Percentiles rank a stretch among this genome's conserved stretches.
These are phyloP conservation scores for Pseudocercospora fijiensis DNA, from an alignment of 2,329 filamentous ascomycete species.

Conservation along the genomic window DNA sequence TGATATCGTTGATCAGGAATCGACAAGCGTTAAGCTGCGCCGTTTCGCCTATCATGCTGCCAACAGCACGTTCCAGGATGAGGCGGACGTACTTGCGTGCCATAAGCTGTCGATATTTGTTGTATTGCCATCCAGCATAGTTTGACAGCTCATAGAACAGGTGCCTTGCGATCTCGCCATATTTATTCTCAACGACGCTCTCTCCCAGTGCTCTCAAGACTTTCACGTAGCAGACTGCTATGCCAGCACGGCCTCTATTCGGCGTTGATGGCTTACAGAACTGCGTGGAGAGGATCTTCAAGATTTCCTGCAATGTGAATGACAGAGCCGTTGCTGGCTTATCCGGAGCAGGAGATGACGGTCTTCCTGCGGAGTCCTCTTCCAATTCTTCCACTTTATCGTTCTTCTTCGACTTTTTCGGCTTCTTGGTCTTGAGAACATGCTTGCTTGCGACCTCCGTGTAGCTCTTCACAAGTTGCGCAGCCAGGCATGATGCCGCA, in stretches of 20 bases:
- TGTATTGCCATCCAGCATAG: conserved; percentile 71
- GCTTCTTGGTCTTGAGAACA: conserved; percentile 63
- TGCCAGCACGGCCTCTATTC: conserved; percentile 75
- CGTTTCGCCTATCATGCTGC: conserved; percentile 80
- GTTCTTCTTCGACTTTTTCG: conserved; percentile 71
- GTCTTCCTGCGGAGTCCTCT: conserved; percentile 64
- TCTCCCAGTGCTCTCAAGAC: conserved; percentile 77
- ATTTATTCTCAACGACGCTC: conserved; percentile 78
- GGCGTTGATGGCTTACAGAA: conserved; percentile 77
- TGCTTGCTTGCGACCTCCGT: conserved; percentile 58
- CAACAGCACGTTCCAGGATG: conserved; percentile 80
- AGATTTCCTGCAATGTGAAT: conserved; percentile 72
- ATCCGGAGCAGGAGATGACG: conserved; percentile 73
- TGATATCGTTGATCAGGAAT: conserved; percentile 76
- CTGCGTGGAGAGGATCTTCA: conserved; percentile 75
- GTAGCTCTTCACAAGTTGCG: conserved; percentile 78
- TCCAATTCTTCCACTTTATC: conserved; percentile 59
- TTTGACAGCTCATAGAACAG: conserved; percentile 70
- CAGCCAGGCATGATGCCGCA: conserved; percentile 79
- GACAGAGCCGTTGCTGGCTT: conserved; percentile 69
- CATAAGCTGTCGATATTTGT: conserved; percentile 82
- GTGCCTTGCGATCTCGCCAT: conserved; percentile 76
- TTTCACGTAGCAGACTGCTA: conserved; percentile 83
- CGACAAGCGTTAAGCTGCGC: conserved; percentile 82
- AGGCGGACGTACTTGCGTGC: conserved; percentile 81